Evolutionary conservation across 179 eudicot species (phyloP), one percentile per base, ranked within the genome.

Genomic region (Heliamphora pulchella): DNA sequence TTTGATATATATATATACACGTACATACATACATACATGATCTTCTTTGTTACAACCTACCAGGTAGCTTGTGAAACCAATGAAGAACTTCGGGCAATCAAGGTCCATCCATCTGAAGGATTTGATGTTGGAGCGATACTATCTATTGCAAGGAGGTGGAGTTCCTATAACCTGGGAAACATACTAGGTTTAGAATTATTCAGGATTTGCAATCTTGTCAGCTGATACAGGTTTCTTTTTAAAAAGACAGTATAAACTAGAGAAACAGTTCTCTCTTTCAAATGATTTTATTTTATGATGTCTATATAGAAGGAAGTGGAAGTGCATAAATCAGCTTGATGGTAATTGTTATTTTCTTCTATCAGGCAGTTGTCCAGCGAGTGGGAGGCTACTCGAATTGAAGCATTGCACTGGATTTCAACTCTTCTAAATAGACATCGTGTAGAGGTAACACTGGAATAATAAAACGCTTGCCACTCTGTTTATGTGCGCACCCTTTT

Each of bases 61-160:
- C 85, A 96, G 99, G 98, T 94, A 84, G 97, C 98, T 80, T 90
- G 92, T 77, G 99, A 96, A 84, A 94, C 99, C 72, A 96, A 96
- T 88, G 98, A 90, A 86, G 97, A 94, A 81, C 99, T 96, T 83
- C 91, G 89, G 47, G 87, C 88, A 51, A 89, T 96, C 79, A 81
- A 89, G 71, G 91, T 94, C 67, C 91, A 85, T 82, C 93, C 98
- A 78, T 88, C 90, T 77, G 97, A 90, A 86, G 99, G 99, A 80
- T 96, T 92, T 88, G 95, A 92, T 86, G 91, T 96, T 0, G 92
- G 93, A 77, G 90, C 96, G 78, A 96, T 94, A 75, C 92, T 96
- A 76, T 86, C 93, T 57, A 91, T 94, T 81, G 99, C 97, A 64
- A 96, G 89, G 89, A 92, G 98, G 99, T 94, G 80, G 14, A 0